Conservation (phyloP, 1,284 basidiomycete species). For the Lentinula novae-zelandiae region DNA sequence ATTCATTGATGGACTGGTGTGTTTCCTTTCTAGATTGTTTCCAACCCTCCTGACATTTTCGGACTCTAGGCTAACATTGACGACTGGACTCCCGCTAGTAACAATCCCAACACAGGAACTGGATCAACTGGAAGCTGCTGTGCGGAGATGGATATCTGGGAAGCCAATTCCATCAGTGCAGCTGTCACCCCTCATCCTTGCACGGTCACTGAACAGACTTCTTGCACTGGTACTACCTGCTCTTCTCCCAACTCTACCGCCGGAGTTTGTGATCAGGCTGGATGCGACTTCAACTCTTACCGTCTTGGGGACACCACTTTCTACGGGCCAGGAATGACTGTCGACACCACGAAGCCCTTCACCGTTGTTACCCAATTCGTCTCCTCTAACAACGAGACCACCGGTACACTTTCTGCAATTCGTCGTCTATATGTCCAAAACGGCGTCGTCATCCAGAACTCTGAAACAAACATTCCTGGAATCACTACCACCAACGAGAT, state of each 20-base stretch:
- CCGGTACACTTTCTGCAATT: conserved; percentile 46
- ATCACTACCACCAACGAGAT: conserved; percentile 36
- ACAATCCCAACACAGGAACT: conserved; percentile 41
- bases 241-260: conserved; percentile 32
- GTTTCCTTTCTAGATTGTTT: conserved; percentile 24
- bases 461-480: conserved; percentile 38
- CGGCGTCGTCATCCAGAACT: conserved; percentile 43
- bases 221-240: conserved; percentile 38
- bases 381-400: conserved; percentile 39
- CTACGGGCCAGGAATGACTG: conserved; percentile 41
- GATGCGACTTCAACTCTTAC: conserved; percentile 60
- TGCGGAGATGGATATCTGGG: conserved; percentile 53
- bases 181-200: conserved; percentile 43
- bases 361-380: conserved; percentile 48
- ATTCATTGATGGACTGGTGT: conserved; percentile 48
- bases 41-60: neutral
- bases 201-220: conserved; percentile 30
- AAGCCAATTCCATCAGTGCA: conserved; percentile 45
- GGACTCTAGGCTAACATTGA: conserved; percentile 38
- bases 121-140: conserved; percentile 45
- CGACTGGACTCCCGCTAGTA: conserved; percentile 37
- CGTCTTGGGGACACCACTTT: conserved; percentile 47
- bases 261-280: conserved; percentile 47
- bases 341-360: conserved; percentile 44
- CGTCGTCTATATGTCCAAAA: conserved; percentile 52